Base-by-base conservation (phyloP, 495 filamentous ascomycete genomes). In the Trichoderma virens region DNA sequence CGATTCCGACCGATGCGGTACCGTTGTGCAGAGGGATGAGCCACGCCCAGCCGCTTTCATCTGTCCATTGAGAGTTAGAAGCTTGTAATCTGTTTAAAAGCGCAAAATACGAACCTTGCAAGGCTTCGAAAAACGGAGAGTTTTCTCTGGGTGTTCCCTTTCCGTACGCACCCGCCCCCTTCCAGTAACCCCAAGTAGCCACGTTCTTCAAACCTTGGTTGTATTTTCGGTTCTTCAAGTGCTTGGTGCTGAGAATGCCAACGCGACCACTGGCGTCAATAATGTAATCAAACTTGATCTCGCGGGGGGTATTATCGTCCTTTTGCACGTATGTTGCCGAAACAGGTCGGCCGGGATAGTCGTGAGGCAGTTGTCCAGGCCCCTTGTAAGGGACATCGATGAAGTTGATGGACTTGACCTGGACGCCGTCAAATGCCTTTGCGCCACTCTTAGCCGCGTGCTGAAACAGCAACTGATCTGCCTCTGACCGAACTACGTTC, bases 401-500 rank as follows among this genome's bases (percentile, higher is more conserved):
- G 35, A 79, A 83, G 14, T 78, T 60, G 8, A 83, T 65, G 25
- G 67, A 62, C 5, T 70, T 64, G 23, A 83, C 79, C 56, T 80
- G 78, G 63, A 71, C 68, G 13, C 68, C 74, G 32, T 85, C 77
- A 60, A 83, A 83, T 18, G 67, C 69, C 32, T 79, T 69, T 11
- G 78, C 83, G 11, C 81, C 81, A 56, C 72, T 69, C 43, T 75
- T 66, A 0, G 60, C 73, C 6, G 82, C 83, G 65, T 85, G 81
- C 23, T 72, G 63, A 66, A 85, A 83, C 8, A 84, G 73, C 7
- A 84, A 28, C 8, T 84, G 67, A 61, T 85, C 82, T 16, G 76
- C 65, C 63, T 84, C 81, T 41, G 83, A 80, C 2, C 83, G 81
- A 35, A 82, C 68, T 0, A 84, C 77, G 60, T 84, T 85, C 78